Conservation (phyloP, 2,329 filamentous ascomycete species). For the Orbilia blumenaviensis region DNA sequence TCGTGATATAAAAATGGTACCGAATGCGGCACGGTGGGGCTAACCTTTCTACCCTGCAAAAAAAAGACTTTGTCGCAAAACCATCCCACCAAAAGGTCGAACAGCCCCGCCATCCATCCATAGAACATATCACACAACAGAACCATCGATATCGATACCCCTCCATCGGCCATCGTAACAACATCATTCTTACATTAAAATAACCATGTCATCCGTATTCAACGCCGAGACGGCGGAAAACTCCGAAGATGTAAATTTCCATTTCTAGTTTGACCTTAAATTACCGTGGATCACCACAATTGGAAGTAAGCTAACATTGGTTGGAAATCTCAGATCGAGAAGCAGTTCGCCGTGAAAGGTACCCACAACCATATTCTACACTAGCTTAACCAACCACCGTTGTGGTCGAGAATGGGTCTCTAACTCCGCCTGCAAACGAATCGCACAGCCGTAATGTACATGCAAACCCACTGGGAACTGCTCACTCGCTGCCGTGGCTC, state of each 20-base stretch:
- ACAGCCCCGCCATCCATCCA: constrained; percentile 24
- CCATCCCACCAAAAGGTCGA: constrained; percentile 22
- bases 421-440: not conserved
- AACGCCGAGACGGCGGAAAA: constrained; percentile 14
- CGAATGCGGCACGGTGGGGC: constrained; percentile 22
- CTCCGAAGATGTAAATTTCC: not conserved
- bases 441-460: constrained; percentile 81
- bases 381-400: not conserved
- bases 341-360: constrained; percentile 99
- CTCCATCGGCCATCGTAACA: not conserved
- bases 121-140: not conserved
- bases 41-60: not conserved
- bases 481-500: constrained; percentile 90
- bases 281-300: too few species aligned
- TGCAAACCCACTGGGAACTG: constrained; percentile 96
- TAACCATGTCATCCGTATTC: constrained; percentile 26
- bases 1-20: not conserved
- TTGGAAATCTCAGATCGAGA: constrained; percentile 79
- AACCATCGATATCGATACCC: not conserved
- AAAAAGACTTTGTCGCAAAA: constrained; percentile 1
- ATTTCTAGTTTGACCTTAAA: too few species aligned
- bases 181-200: too few species aligned
- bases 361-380: constrained; percentile 51
- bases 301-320: not conserved
- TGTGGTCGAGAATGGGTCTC: not conserved